Evolutionary conservation across 305 asterid genomes (phyloP), one percentile per base, ranked within the genome.

Genomic region (Fraxinus albicans): DNA sequence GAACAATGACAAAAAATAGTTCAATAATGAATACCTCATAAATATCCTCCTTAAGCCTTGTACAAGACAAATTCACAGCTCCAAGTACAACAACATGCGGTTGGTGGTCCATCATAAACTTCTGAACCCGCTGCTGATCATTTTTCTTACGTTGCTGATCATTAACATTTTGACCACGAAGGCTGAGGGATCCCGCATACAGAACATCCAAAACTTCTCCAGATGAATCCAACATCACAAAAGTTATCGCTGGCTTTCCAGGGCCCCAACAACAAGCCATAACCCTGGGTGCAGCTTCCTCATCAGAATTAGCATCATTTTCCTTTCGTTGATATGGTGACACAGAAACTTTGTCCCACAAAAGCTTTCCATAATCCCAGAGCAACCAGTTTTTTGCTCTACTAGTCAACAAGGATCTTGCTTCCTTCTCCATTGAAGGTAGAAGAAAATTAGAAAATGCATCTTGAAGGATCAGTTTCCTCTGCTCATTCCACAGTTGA

Each of bases 201-300:
- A 97, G 85, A 60, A 97, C 92, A 89, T 95, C 99, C 83, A 93
- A 78, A 83, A 97, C 97, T 88, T 95, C 99, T 83, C 98, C 99
- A 79, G 98, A 90, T 73, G 99, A 92, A 91, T 97, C 98, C 93
- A 97, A 80, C 98, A 97, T 97, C 79, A 90, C 98, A 85, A 97
- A 95, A 77, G 98, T 97, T 23, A 98, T 96, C 44, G 97, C 93
- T 36, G 98, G 99, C 86, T 93, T 95, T 79, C 99, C 98, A 53
- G 97, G 98, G 50, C 99, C 99, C 99, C 99, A 95, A 86, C 99
- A 97, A 91, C 99, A 95, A 82, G 98, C 99, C 97, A 97, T 90
- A 65, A 97, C 99, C 89, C 99, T 89, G 73, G 98, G 98, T 76
- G 95, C 91, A 82, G 93, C 85, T 85, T 97, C 98, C 78, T 94